These are phyloP conservation scores for Anthostomella pinea DNA, from an alignment of 2,329 filamentous ascomycete species.

Conservation along the genomic window DNA sequence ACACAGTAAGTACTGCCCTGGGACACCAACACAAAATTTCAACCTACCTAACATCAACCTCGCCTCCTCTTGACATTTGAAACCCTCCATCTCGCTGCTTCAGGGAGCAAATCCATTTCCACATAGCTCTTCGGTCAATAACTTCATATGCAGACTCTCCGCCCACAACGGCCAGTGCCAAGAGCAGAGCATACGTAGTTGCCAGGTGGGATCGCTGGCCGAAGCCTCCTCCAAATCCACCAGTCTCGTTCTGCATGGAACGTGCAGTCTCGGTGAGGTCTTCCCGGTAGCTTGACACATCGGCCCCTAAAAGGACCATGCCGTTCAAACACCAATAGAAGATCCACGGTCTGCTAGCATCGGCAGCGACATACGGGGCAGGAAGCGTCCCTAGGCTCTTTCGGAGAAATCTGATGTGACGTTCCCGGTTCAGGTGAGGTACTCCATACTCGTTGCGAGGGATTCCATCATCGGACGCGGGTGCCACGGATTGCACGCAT, in stretches of 20 bases:
- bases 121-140: conserved; percentile 81
- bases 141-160: conserved; percentile 70
- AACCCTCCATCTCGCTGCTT: conserved; percentile 92
- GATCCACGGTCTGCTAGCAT: conserved; percentile 90
- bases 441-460: conserved; percentile 69
- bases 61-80: conserved; percentile 77
- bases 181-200: conserved; percentile 78
- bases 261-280: conserved; percentile 71
- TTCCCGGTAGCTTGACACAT: conserved; percentile 64
- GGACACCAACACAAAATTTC: conserved; percentile 8
- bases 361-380: conserved; percentile 66
- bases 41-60: conserved; percentile 83
- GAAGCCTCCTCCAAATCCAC: conserved; percentile 92
- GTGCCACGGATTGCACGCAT: conserved; percentile 67
- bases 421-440: conserved; percentile 65
- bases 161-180: conserved; percentile 76
- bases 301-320: conserved; percentile 72
- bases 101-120: conserved; percentile 82
- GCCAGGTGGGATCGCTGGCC: conserved; percentile 88
- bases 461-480: conserved; percentile 45
- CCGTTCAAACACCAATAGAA: conserved; percentile 87
- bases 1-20: conserved; percentile 19
- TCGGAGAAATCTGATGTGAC: conserved; percentile 61
- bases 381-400: conserved; percentile 62
- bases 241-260: conserved; percentile 76